phyloP scores from a whole-genome alignment of 768 basidiomycete genomes.

The Nidularia sp. region DNA sequence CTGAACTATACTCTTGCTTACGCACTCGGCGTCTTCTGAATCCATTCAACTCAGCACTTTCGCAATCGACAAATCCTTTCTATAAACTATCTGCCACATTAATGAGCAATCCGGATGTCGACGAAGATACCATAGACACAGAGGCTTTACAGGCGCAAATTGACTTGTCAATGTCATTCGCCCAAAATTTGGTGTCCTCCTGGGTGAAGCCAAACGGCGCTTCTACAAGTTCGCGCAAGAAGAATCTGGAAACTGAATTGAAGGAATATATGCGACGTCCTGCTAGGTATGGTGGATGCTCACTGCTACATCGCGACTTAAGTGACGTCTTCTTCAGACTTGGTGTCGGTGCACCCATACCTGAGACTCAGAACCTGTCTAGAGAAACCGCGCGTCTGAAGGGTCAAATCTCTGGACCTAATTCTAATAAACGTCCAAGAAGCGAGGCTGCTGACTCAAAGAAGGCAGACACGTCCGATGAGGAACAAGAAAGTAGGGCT shows the following conservation, averaged over 20 bases:
- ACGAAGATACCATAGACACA: slow-evolving; percentile 58
- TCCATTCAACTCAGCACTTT: too few species aligned
- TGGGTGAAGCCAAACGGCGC: slow-evolving; percentile 65
- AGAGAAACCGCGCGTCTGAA: slow-evolving; percentile 63
- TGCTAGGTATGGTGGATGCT: slow-evolving; percentile 47
- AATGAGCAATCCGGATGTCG: slow-evolving; percentile 20
- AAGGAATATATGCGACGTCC: slow-evolving; percentile 68
- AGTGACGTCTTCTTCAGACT: slow-evolving; percentile 37
- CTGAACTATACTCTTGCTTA: too few species aligned
- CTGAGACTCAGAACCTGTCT: slow-evolving; percentile 38
- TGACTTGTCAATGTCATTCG: slow-evolving; percentile 74
- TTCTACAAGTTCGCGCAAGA: slow-evolving; percentile 25
- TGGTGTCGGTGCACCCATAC: slow-evolving; percentile 68
- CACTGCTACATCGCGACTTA: neutral
- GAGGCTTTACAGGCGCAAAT: slow-evolving; percentile 80
- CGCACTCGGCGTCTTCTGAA: too few species aligned
- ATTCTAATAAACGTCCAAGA: slow-evolving; percentile 41
- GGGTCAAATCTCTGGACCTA: slow-evolving; percentile 49
- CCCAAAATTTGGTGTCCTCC: slow-evolving; percentile 68
- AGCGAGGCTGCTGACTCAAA: slow-evolving; percentile 33
- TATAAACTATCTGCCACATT: neutral
- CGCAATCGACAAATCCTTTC: too few species aligned
- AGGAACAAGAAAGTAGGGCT: slow-evolving; percentile 58
- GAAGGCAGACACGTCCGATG: slow-evolving; percentile 34
- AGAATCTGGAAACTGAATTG: slow-evolving; percentile 49